A percentile compares a stretch with the other conserved stretches of the same genome.
phyloP scores from a whole-genome alignment of 2,329 filamentous ascomycete genomes.

The Cryphonectria parasitica region DNA sequence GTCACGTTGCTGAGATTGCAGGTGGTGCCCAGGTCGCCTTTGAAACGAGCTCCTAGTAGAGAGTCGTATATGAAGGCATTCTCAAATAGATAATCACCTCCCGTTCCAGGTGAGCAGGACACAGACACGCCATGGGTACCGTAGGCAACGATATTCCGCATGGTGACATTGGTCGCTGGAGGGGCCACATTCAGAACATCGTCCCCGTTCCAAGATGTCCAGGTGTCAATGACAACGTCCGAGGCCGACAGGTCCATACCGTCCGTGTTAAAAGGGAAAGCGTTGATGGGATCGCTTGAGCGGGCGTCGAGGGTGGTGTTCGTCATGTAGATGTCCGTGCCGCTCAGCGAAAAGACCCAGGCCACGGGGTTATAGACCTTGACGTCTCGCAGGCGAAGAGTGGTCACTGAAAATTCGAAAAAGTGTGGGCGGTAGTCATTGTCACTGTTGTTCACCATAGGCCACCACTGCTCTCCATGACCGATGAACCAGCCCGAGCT shows the following conservation, averaged over 20 bases:
- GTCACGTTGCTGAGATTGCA: slow-evolving; percentile 32
- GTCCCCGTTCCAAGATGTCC: slow-evolving; percentile 33
- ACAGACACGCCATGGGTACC: slow-evolving; percentile 33
- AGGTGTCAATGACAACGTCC: slow-evolving; percentile 32
- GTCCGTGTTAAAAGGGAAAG: slow-evolving; percentile 34
- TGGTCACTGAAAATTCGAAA: slow-evolving; percentile 31
- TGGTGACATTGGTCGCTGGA: slow-evolving; percentile 32
- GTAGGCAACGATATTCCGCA: slow-evolving; percentile 32
- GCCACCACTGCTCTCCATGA: slow-evolving; percentile 34
- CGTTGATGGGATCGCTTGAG: slow-evolving; percentile 25
- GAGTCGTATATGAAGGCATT: slow-evolving; percentile 31
- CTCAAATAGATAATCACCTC: slow-evolving; percentile 33
- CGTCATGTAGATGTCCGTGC: slow-evolving; percentile 32
- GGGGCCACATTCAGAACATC: slow-evolving; percentile 33
- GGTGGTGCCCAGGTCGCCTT: slow-evolving; percentile 32
- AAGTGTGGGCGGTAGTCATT: slow-evolving; percentile 33
- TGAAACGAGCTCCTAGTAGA: slow-evolving; percentile 33
- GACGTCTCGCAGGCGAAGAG: slow-evolving; percentile 30
- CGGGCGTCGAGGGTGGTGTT: slow-evolving; percentile 32
- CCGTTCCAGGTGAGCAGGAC: slow-evolving; percentile 31
- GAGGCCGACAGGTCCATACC: slow-evolving; percentile 32
- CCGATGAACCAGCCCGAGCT: slow-evolving; percentile 32
- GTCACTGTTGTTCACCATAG: slow-evolving; percentile 27
- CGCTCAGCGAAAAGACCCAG: slow-evolving; percentile 32
- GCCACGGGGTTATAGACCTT: slow-evolving; percentile 33